Conservation (phyloP, 1,139 yeast genomes). For the Taiozyma onychis region DNA sequence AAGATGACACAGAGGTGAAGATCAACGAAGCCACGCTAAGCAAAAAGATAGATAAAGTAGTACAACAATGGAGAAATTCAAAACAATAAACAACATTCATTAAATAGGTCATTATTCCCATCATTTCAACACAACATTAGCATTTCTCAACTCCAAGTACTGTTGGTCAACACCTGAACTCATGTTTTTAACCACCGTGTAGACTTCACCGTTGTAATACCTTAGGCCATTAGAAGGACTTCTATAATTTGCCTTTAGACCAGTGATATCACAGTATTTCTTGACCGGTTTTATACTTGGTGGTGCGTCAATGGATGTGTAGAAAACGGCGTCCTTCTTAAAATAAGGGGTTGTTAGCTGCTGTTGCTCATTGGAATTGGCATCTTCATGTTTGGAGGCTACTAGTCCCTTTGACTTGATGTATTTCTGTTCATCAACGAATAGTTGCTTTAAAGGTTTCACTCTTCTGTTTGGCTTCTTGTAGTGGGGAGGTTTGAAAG, state of each 20-base stretch:
- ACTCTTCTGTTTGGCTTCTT: constrained; percentile 54
- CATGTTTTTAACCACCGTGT: constrained; percentile 69
- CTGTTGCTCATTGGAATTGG: not conserved
- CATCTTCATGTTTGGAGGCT: not conserved
- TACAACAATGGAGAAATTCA: constrained; percentile 7
- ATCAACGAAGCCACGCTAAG: constrained; percentile 6
- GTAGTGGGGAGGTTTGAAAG: constrained; percentile 54
- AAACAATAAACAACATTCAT: not conserved
- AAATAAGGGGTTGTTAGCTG: constrained; percentile 7
- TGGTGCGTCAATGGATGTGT: constrained; percentile 70
- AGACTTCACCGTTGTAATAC: constrained; percentile 80
- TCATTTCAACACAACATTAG: constrained; percentile 72
- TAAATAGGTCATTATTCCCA: not conserved
- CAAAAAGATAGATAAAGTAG: constrained; percentile 6
- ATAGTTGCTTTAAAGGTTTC: constrained; percentile 70
- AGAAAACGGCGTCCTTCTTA: constrained; percentile 37
- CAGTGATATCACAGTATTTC: constrained; percentile 92
- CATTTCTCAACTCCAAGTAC: constrained; percentile 81
- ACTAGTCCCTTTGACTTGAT: constrained; percentile 33
- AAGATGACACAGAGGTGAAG: constrained; percentile 17
- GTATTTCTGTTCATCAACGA: constrained; percentile 73
- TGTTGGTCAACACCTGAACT: constrained; percentile 94
- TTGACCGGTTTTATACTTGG: constrained; percentile 80
- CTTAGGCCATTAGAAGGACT: constrained; percentile 74
- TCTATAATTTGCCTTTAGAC: constrained; percentile 72